Evolutionary conservation across 2,329 filamentous ascomycete species (phyloP), one percentile per base, ranked within the genome.

Genomic region (Colletotrichum kahawae): DNA sequence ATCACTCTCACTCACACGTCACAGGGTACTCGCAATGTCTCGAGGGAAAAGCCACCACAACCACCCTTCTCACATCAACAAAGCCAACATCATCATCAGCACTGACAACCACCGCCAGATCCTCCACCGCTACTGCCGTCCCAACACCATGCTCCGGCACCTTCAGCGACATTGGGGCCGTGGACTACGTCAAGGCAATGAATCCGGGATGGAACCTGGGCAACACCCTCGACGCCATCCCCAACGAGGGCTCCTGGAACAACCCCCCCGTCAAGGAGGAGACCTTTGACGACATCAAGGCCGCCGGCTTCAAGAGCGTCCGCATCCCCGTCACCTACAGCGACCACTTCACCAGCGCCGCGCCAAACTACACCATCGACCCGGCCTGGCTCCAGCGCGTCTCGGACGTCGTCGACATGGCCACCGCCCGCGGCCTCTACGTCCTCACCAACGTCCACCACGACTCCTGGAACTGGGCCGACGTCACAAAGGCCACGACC

Each of bases 151-250:
- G 88, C 75, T 81, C 81, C 2, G 84, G 84, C 2, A 83, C 82
- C 7, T 90, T 90, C 79, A 80, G 80, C 4, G 79, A 84, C 5
- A 84, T 90, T 62, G 84, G 88, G 1, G 89, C 88, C 0, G 80
- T 83, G 1, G 81, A 86, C 4, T 90, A 80, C 59, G 77, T 91
- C 63, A 83, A 84, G 7, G 85, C 83, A 10, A 83, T 91, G 54
- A 88, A 88, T 64, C 88, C 90, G 1, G 90, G 90, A 9, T 92
- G 90, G 90, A 92, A 92, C 77, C 78, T 92, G 10, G 91, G 90
- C 12, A 92, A 92, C 71, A 91, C 90, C 0, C 85, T 92, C 34
- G 91, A 77, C n/a, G 76, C 76, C 16, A 66, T 77, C 13, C 76
- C 76, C 7, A 83, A 87, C 64, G 91, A 92, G 79, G 90, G 89